These are phyloP conservation scores for Fistulina hepatica DNA, from an alignment of 1,284 basidiomycete genomes.

Conservation along the genomic window DNA sequence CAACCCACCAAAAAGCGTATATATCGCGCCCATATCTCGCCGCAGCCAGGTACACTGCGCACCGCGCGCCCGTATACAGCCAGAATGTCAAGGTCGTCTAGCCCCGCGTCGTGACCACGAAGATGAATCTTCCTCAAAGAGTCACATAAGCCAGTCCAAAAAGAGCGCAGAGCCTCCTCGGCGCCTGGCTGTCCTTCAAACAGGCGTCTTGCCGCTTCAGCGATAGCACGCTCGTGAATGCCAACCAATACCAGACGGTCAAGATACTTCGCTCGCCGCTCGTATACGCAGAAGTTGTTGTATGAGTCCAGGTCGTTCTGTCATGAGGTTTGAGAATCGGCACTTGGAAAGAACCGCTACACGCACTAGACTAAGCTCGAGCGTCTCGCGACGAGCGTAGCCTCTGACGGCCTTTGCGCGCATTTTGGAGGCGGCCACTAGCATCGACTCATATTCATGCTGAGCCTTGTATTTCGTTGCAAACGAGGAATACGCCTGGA, in stretches of 20 bases:
- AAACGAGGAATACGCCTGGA: slow-evolving; percentile 78
- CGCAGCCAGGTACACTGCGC: slow-evolving; percentile 57
- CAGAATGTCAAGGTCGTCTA: too few species aligned
- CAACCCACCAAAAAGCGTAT: slow-evolving; percentile 60
- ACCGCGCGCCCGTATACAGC: slow-evolving; percentile 42
- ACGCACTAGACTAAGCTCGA: slow-evolving; percentile 50
- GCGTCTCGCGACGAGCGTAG: slow-evolving; percentile 49
- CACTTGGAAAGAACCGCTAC: slow-evolving; percentile 1
- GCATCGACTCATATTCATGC: slow-evolving; percentile 62
- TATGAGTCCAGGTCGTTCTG: slow-evolving; percentile 26
- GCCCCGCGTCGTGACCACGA: slow-evolving; percentile 29
- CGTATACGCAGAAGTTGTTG: slow-evolving; percentile 44
- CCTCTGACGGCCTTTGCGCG: slow-evolving; percentile 48
- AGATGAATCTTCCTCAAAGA: slow-evolving; percentile 28
- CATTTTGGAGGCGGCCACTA: slow-evolving; percentile 67
- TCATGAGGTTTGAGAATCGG: slow-evolving; percentile 4
- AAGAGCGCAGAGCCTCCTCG: slow-evolving; percentile 45
- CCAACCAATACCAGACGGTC: slow-evolving; percentile 49
- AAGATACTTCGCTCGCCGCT: slow-evolving; percentile 52
- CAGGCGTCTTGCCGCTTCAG: slow-evolving; percentile 51
- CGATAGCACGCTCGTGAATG: slow-evolving; percentile 71
- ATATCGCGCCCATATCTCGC: slow-evolving; percentile 64
- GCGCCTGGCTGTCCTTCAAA: slow-evolving; percentile 40
- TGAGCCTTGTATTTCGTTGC: slow-evolving; percentile 68
- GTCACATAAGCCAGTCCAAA: slow-evolving; percentile 59